These are phyloP conservation scores for Aspergillus tubingensis DNA, from an alignment of 2,329 filamentous ascomycete species.

Conservation along the genomic window DNA sequence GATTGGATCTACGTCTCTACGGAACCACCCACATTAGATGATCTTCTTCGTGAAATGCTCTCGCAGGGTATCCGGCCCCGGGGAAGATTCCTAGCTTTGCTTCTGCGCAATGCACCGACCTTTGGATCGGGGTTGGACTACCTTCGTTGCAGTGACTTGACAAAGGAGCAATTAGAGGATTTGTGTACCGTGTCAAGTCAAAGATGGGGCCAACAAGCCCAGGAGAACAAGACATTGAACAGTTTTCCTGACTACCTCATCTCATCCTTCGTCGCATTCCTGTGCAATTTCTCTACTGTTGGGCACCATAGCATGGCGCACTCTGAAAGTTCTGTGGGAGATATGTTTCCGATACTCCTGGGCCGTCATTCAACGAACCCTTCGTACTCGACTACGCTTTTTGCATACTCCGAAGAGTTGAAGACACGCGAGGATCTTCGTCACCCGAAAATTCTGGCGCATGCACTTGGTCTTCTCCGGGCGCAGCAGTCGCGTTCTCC, in stretches of 20 bases:
- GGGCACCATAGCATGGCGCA: conserved; percentile 14
- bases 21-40: conserved; percentile 54
- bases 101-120: conserved; percentile 49
- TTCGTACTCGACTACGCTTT: conserved; percentile 20
- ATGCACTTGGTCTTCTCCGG: conserved; percentile 41
- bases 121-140: conserved; percentile 47
- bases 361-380: conserved; percentile 7
- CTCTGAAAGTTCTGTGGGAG: conserved; percentile 20
- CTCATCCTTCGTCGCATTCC: conserved; percentile 47
- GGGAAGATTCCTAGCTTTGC: conserved; percentile 48
- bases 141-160: conserved; percentile 41
- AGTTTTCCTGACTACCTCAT: conserved; percentile 42
- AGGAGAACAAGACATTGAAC: conserved; percentile 26
- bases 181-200: conserved; percentile 30
- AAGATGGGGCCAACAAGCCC: conserved; percentile 15
- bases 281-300: conserved; percentile 37
- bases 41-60: conserved; percentile 55
- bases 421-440: conserved; percentile 16
- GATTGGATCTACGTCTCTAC: conserved; percentile 60
- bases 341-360: conserved; percentile 34
- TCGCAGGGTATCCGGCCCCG: conserved; percentile 47
- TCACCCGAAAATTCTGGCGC: conserved; percentile 33
- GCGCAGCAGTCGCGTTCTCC: conserved; percentile 30
- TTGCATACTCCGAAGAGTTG: conserved; percentile 21
- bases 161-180: conserved; percentile 32